phyloP scores from a whole-genome alignment of 345 rosid species.

The Kernera saxatilis region DNA sequence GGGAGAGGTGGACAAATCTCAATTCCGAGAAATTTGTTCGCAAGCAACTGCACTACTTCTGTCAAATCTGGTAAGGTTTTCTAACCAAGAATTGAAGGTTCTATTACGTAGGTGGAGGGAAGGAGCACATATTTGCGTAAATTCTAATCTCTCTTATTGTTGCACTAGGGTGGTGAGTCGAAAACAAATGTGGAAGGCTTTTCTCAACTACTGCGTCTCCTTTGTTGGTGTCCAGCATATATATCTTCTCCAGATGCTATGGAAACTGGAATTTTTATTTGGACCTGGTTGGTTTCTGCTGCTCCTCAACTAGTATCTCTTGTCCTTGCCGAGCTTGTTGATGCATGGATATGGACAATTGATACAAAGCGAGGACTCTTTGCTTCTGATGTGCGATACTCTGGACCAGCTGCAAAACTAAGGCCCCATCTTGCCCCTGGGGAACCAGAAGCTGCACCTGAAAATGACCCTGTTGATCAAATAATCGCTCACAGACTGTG shows the following conservation, averaged over 20 bases:
- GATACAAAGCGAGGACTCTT: constrained; percentile 95
- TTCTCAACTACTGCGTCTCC: constrained; percentile 89
- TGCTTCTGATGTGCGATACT: constrained; percentile 73
- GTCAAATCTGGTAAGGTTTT: constrained; percentile 75
- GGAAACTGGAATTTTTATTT: constrained; percentile 95
- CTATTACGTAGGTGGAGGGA: not conserved
- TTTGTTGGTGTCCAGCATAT: constrained; percentile 99
- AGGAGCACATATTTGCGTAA: constrained; percentile 10
- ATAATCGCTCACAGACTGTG: constrained; percentile 93
- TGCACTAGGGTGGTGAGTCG: constrained; percentile 57
- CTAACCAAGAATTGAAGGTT: not conserved
- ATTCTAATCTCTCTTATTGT: constrained; percentile 22
- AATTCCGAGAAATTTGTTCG: constrained; percentile 86
- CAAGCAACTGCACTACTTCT: constrained; percentile 94
- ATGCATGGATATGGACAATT: constrained; percentile 99
- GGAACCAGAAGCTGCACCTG: constrained; percentile 73
- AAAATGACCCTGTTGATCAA: constrained; percentile 80
- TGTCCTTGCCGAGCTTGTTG: constrained; percentile 97
- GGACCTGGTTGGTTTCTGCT: constrained; percentile 99
- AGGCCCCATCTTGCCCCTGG: constrained; percentile 96
- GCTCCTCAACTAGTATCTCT: constrained; percentile 93
- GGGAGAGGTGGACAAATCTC: constrained; percentile 81
- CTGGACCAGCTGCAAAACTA: constrained; percentile 92
- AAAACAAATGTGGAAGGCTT: constrained; percentile 84
- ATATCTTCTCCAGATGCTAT: constrained; percentile 88